Percentiles rank a stretch among this genome's conserved stretches.
These are phyloP conservation scores for Articulospora tetracladia DNA, from an alignment of 495 filamentous ascomycete genomes.

Conservation along the genomic window DNA sequence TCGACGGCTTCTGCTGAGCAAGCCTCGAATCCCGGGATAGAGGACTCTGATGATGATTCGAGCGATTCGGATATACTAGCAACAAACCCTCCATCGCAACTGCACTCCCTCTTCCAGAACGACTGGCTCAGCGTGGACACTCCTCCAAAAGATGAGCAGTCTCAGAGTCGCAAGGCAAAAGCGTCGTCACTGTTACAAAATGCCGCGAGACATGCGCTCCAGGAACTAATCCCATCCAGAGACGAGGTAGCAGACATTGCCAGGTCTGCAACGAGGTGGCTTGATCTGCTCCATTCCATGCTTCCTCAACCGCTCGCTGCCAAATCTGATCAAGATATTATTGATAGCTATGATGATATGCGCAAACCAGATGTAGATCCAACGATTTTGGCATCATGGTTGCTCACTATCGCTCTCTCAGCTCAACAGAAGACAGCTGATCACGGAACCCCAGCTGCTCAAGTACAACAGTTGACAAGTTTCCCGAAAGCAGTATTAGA, in stretches of 20 bases:
- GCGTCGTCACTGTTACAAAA: background rate
- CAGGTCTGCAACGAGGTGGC: slow-evolving; percentile 7
- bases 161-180: slow-evolving; percentile 6
- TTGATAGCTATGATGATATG: slow-evolving; percentile 13
- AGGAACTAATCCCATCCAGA: slow-evolving; percentile 12
- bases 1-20: background rate
- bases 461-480: background rate
- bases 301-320: slow-evolving; percentile 9
- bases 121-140: slow-evolving; percentile 17
- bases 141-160: background rate
- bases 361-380: slow-evolving; percentile 12
- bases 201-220: slow-evolving; percentile 6
- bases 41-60: slow-evolving; percentile 13
- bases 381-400: slow-evolving; percentile 9
- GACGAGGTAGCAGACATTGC: slow-evolving; percentile 8
- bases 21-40: background rate
- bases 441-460: background rate
- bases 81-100: slow-evolving; percentile 11
- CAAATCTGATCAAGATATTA: slow-evolving; percentile 7
- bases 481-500: slow-evolving; percentile 9
- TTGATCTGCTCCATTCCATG: slow-evolving; percentile 8
- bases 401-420: slow-evolving; percentile 12
- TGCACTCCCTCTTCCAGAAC: slow-evolving; percentile 17
- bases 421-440: slow-evolving; percentile 7
- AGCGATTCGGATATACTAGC: slow-evolving; percentile 5